Conservation (phyloP, 441 rosid species). For the Macaranga tanarius region DNA sequence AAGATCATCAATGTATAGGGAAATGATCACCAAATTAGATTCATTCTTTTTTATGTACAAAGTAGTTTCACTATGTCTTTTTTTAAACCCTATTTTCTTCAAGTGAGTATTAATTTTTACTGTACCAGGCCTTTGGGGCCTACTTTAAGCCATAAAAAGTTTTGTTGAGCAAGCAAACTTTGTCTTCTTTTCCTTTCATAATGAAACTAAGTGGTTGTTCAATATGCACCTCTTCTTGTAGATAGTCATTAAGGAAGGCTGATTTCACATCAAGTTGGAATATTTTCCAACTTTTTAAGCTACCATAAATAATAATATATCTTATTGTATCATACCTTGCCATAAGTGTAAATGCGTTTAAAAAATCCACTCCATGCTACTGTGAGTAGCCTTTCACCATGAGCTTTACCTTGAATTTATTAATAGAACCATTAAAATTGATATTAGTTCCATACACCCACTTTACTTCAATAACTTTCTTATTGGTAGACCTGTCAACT, state of each 20-base stretch:
- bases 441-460: neutral
- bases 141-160: neutral
- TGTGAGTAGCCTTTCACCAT: neutral
- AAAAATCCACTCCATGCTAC: neutral
- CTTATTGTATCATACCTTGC: too few species aligned
- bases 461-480: neutral
- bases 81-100: neutral
- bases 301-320: neutral
- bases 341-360: too few species aligned
- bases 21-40: too few species aligned
- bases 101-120: neutral
- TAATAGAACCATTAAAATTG: neutral
- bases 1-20: neutral
- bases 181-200: neutral
- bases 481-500: neutral
- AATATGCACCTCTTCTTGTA: neutral
- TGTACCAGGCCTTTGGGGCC: neutral
- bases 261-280: neutral
- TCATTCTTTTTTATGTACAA: neutral
- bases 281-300: neutral
- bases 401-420: neutral
- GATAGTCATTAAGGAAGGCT: neutral
- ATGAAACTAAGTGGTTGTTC: neutral
- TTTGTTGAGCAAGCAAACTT: neutral
- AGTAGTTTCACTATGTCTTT: neutral